These are phyloP conservation scores for Meripilus lineatus DNA, from an alignment of 1,284 basidiomycete genomes.

Conservation along the genomic window DNA sequence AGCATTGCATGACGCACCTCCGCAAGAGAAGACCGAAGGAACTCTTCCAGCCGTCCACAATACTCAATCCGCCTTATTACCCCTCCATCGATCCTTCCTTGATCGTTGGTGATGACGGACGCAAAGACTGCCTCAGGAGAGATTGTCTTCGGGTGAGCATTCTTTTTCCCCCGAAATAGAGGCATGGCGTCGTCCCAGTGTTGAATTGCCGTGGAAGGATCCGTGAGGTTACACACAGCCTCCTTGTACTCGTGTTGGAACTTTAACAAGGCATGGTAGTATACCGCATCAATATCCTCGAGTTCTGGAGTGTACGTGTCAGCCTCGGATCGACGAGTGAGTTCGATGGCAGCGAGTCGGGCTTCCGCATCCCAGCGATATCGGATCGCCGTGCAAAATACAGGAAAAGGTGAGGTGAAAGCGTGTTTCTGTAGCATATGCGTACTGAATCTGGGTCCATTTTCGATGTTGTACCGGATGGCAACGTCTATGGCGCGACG, in stretches of 20 bases:
- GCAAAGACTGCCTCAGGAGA: too few relatives aligned
- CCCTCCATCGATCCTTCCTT: too few relatives aligned
- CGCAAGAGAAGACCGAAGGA: too few relatives aligned
- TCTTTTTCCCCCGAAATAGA: too few relatives aligned
- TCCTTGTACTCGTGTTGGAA: constrained; percentile 3
- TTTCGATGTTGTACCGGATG: constrained; percentile 5
- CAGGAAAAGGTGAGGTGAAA: constrained; percentile 2
- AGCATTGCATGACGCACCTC: too few relatives aligned
- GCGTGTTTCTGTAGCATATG: not conserved
- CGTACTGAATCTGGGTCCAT: not conserved
- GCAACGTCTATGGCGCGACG: constrained; percentile 3
- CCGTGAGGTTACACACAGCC: too few relatives aligned
- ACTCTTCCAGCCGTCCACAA: too few relatives aligned
- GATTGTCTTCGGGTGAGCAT: too few relatives aligned
- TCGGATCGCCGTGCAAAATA: constrained; percentile 10
- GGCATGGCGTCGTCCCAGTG: too few relatives aligned
- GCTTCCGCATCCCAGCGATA: constrained; percentile 8
- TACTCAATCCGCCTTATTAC: too few relatives aligned
- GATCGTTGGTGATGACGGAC: too few relatives aligned
- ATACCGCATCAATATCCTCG: constrained; percentile 1
- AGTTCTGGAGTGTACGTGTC: constrained; percentile 8
- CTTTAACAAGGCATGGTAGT: constrained; percentile 1
- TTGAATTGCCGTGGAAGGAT: too few relatives aligned
- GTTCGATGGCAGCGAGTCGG: not conserved
- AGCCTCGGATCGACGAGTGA: constrained; percentile 3